phyloP scores from a whole-genome alignment of 1,284 basidiomycete genomes.

The Anthracocystis walkeri region DNA sequence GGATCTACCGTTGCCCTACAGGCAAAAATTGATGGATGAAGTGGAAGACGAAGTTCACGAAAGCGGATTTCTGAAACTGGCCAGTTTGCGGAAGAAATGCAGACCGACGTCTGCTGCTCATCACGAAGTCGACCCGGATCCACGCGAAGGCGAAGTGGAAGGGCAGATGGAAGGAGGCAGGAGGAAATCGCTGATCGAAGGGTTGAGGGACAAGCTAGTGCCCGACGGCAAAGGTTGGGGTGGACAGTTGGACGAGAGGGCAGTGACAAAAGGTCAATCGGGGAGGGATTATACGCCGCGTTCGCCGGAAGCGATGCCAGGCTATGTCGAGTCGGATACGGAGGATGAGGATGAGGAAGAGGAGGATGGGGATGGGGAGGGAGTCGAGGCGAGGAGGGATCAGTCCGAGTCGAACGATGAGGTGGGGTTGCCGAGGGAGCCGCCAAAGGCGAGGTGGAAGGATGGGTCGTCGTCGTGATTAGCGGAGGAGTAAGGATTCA shows the following conservation, averaged over 20 bases:
- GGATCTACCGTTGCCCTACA: constrained; percentile 59
- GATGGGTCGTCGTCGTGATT: neutral
- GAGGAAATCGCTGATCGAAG: constrained; percentile 23
- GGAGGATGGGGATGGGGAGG: constrained; percentile 2
- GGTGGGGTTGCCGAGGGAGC: neutral
- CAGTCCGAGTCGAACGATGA: neutral
- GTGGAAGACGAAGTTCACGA: constrained; percentile 11
- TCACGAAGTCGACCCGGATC: neutral
- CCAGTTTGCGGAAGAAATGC: constrained; percentile 21
- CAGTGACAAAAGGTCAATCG: constrained; percentile 34
- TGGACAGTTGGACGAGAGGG: constrained; percentile 32
- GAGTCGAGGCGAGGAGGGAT: neutral
- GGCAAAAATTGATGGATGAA: constrained; percentile 25
- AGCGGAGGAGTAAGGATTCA: no score
- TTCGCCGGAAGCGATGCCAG: constrained; percentile 2
- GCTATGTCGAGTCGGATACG: constrained; percentile 30
- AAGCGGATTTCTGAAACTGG: constrained; percentile 30
- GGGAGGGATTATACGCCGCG: constrained; percentile 42
- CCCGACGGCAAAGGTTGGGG: constrained; percentile 18
- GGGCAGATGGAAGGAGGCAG: neutral
- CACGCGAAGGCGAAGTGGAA: neutral
- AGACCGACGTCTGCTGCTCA: neutral
- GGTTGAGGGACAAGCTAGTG: constrained; percentile 32
- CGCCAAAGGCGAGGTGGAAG: constrained; percentile 3
- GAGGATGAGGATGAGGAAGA: constrained; percentile 13